These are phyloP conservation scores for Oryza brachyantha DNA, from an alignment of 176 grass and related monocot genomes.

Conservation along the genomic window DNA sequence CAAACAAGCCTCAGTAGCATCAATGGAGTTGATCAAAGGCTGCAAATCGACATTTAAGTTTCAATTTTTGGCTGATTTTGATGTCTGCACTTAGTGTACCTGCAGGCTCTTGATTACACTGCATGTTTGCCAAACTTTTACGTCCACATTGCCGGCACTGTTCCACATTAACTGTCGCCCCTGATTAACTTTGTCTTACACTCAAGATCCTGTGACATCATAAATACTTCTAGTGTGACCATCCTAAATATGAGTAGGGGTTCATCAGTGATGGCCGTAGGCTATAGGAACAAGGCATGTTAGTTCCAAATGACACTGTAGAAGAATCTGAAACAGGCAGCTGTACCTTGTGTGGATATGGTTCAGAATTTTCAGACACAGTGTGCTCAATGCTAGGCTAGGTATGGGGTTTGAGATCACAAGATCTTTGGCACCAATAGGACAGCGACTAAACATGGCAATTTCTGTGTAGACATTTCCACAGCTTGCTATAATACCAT, in stretches of 20 bases:
- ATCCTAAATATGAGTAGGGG: conserved; percentile 7
- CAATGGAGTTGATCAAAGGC: neutral
- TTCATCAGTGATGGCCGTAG: conserved; percentile 24
- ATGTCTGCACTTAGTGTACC: neutral
- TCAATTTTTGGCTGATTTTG: neutral
- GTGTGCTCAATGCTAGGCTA: conserved; percentile 3
- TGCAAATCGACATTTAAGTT: neutral
- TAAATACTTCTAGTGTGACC: conserved; percentile 11
- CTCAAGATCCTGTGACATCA: conserved; percentile 11
- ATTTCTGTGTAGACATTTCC: neutral
- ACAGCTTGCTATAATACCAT: neutral
- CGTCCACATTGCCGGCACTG: neutral
- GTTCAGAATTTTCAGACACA: neutral
- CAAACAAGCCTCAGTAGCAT: neutral
- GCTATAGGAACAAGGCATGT: neutral
- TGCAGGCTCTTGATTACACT: neutral
- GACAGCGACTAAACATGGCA: neutral
- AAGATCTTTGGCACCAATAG: neutral
- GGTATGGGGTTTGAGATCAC: conserved; percentile 16
- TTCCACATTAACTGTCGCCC: neutral
- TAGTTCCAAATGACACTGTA: conserved; percentile 4
- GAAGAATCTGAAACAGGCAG: conserved; percentile 31
- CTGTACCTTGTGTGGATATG: neutral
- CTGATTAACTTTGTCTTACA: neutral
- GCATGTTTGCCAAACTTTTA: neutral